Evolutionary conservation across 164 flowering plant species (phyloP).

Genomic region (Kingdonia uniflora): DNA sequence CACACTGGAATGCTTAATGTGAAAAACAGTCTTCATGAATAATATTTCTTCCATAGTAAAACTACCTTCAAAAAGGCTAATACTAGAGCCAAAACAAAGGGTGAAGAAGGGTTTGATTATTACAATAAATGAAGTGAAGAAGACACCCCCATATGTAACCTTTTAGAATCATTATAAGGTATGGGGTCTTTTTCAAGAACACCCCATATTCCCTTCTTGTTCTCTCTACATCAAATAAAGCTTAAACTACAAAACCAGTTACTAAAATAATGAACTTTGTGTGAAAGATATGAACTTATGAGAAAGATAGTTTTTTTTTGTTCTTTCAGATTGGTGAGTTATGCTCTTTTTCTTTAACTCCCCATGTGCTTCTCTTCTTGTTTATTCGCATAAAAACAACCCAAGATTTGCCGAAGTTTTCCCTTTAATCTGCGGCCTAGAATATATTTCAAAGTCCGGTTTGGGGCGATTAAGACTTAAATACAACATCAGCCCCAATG

Average conservation of each 20-base stretch:
- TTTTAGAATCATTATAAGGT: conserved; percentile 11
- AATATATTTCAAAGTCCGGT: conserved; percentile 10
- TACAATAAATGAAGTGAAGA: neutral
- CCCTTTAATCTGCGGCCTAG: conserved; percentile 13
- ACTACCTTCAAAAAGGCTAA: too few relatives aligned
- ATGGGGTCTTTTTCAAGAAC: conserved; percentile 16
- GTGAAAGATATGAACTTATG: neutral
- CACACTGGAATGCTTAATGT: too few relatives aligned
- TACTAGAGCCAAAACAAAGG: neutral
- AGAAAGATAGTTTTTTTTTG: conserved; percentile 3
- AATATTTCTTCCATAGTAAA: too few relatives aligned
- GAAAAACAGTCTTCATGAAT: too few relatives aligned
- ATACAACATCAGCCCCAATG: too few relatives aligned
- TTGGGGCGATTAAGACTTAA: too few relatives aligned
- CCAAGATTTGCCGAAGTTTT: conserved; percentile 6
- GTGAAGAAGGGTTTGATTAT: neutral
- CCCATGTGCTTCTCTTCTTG: conserved; percentile 13
- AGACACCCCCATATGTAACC: conserved; percentile 8
- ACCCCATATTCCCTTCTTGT: conserved; percentile 11
- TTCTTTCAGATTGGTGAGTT: conserved; percentile 10
- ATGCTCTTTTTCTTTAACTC: conserved; percentile 1
- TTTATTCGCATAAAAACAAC: conserved; percentile 13
- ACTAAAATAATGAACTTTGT: neutral
- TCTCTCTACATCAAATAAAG: neutral
- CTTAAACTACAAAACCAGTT: too few relatives aligned